A percentile compares a stretch with the other conserved stretches of the same genome.
phyloP scores from a whole-genome alignment of 1,284 basidiomycete species.

The Pseudozyma thailandica region DNA sequence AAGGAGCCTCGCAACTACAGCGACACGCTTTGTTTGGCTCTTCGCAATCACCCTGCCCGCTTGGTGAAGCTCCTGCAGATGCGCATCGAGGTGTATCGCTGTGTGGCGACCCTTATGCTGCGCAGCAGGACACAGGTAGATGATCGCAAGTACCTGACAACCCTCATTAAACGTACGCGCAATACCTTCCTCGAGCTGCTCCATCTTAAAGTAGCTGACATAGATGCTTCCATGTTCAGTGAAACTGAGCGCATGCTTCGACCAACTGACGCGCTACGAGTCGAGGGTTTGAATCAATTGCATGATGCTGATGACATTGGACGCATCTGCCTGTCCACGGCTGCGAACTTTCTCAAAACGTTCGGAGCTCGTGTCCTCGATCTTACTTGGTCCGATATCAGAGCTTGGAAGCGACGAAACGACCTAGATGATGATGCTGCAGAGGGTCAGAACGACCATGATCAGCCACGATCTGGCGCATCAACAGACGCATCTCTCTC shows the following conservation, averaged over 20 bases:
- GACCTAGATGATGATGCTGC: background rate
- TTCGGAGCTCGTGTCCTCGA: constrained; percentile 10
- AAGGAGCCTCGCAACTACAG: background rate
- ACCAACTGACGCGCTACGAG: background rate
- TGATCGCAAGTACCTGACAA: background rate
- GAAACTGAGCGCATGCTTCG: constrained; percentile 1
- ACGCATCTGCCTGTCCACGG: background rate
- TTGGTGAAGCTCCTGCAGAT: constrained; percentile 3
- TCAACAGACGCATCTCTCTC: background rate
- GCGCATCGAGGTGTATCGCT: constrained; percentile 11
- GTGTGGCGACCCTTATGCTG: background rate
- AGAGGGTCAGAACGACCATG: background rate
- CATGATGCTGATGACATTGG: constrained; percentile 4
- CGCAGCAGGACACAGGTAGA: background rate
- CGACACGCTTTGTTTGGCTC: constrained; percentile 1
- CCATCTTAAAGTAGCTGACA: background rate
- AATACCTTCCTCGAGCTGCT: background rate
- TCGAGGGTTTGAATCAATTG: background rate
- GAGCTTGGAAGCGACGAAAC: constrained; percentile 7
- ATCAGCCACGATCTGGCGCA: background rate
- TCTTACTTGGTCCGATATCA: constrained; percentile 3
- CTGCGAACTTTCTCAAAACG: background rate
- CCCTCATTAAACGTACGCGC: constrained; percentile 2
- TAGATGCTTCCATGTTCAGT: background rate
- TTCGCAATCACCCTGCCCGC: background rate